Conservation (phyloP, 2,329 filamentous ascomycete genomes). For the Pseudogymnoascus sp. region DNA sequence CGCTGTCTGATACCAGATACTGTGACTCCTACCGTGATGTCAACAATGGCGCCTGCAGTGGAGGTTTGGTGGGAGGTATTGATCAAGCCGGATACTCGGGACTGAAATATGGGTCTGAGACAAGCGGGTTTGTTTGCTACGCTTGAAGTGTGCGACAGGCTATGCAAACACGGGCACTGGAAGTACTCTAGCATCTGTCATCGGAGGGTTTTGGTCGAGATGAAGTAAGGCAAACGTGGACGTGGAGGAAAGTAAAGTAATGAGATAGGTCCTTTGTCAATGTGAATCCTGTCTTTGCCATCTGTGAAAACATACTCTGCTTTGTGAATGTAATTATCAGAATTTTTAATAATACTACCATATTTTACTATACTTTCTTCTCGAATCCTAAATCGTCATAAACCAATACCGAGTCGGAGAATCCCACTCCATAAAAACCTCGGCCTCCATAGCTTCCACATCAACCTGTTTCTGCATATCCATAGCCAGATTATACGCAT, state of each 20-base stretch:
- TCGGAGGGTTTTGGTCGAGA: neutral
- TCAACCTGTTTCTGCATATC: slow-evolving; percentile 34
- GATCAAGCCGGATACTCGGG: neutral
- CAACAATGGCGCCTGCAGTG: neutral
- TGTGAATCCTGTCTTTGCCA: neutral
- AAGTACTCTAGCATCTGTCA: neutral
- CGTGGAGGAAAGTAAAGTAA: neutral
- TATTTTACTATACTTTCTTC: too few relatives aligned
- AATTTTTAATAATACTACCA: too few relatives aligned
- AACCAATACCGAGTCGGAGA: slow-evolving; percentile 38
- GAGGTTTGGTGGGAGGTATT: neutral
- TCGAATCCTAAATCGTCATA: slow-evolving; percentile 11
- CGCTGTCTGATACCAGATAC: neutral
- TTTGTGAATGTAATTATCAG: too few relatives aligned
- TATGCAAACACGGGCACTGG: neutral
- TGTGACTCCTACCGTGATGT: neutral
- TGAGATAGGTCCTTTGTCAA: neutral
- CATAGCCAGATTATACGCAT: slow-evolving; percentile 35
- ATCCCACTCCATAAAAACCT: slow-evolving; percentile 40
- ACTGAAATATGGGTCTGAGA: neutral
- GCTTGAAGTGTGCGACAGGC: neutral
- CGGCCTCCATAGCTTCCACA: slow-evolving; percentile 33
- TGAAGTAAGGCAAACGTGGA: neutral
- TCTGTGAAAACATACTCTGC: neutral
- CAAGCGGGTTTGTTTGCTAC: neutral